These are phyloP conservation scores for Globisporangium orthogonon DNA, from an alignment of 352 stramenopile species.

Conservation along the genomic window DNA sequence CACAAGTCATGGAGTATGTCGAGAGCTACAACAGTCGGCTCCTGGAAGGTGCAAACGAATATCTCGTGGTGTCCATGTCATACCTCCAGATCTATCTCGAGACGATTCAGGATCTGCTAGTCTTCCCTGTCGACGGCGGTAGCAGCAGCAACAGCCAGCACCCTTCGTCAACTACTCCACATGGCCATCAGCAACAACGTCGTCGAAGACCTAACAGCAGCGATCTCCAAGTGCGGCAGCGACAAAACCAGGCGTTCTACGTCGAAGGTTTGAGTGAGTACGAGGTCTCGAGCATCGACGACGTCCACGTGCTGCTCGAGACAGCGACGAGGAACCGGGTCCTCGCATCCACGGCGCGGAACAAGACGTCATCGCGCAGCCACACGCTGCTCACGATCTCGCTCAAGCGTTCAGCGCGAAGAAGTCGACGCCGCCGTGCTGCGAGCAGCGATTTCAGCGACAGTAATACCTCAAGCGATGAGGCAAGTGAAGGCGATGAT, in stretches of 20 bases:
- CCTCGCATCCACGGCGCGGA: conserved; percentile 47
- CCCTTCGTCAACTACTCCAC: not conserved
- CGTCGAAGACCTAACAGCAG: not conserved
- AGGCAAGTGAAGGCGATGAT: conserved; percentile 8
- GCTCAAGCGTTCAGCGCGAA: conserved; percentile 14
- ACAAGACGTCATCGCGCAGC: conserved; percentile 66
- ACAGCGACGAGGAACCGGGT: conserved; percentile 41
- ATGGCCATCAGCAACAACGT: not conserved
- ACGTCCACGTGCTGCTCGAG: conserved; percentile 41
- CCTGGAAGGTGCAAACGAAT: not conserved
- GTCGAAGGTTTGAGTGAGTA: conserved; percentile 53
- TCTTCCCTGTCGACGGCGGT: conserved; percentile 13
- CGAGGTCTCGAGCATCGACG: conserved; percentile 32
- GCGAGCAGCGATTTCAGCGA: conserved; percentile 1
- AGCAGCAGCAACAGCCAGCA: not conserved
- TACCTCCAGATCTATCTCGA: conserved; percentile 81
- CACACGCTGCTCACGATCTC: conserved; percentile 65
- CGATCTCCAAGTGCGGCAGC: conserved; percentile 47
- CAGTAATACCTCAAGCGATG: conserved; percentile 1
- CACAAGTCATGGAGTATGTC: conserved; percentile 39
- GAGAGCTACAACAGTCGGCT: conserved; percentile 12
- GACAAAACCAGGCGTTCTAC: conserved; percentile 42
- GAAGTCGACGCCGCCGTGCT: not conserved
- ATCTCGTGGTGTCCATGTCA: conserved; percentile 32
- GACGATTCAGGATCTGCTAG: conserved; percentile 54